These are phyloP conservation scores for Auxenochlorella pyrenoidosa DNA, from an alignment of 139 green algal genomes.

Conservation along the genomic window DNA sequence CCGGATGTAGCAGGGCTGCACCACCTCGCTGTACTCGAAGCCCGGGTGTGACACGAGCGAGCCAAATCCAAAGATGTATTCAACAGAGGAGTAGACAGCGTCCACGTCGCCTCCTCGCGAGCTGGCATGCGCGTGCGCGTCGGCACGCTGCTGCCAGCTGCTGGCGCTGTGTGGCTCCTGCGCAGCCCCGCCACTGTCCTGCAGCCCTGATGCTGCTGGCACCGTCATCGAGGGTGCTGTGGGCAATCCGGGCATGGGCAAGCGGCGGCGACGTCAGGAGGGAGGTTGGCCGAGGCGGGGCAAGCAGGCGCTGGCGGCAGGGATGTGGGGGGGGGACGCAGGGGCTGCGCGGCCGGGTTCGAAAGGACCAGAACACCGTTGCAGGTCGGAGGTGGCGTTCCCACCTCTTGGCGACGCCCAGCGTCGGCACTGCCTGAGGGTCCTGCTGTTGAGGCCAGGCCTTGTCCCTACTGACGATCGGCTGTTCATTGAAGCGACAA, in stretches of 20 bases:
- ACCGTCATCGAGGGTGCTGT: neutral
- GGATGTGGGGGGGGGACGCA: too few species aligned
- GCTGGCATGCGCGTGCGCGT: neutral
- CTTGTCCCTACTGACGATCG: too few species aligned
- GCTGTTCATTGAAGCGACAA: too few species aligned
- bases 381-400: too few species aligned
- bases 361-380: too few species aligned
- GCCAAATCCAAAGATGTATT: conserved; percentile 70
- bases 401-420: too few species aligned
- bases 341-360: too few species aligned
- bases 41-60: conserved; percentile 50
- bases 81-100: neutral
- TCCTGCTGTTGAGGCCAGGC: too few species aligned
- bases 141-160: neutral
- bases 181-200: neutral
- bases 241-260: neutral
- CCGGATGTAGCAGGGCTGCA: conserved; percentile 53
- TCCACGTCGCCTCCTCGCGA: neutral
- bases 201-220: neutral
- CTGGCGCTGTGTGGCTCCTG: neutral
- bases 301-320: too few species aligned
- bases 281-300: too few species aligned
- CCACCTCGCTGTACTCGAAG: conserved; percentile 47
- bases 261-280: too few species aligned
- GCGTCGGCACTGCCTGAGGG: too few species aligned